These are phyloP conservation scores for Helicosporidium sp. DNA, from an alignment of 139 green algal genomes.

Conservation along the genomic window DNA sequence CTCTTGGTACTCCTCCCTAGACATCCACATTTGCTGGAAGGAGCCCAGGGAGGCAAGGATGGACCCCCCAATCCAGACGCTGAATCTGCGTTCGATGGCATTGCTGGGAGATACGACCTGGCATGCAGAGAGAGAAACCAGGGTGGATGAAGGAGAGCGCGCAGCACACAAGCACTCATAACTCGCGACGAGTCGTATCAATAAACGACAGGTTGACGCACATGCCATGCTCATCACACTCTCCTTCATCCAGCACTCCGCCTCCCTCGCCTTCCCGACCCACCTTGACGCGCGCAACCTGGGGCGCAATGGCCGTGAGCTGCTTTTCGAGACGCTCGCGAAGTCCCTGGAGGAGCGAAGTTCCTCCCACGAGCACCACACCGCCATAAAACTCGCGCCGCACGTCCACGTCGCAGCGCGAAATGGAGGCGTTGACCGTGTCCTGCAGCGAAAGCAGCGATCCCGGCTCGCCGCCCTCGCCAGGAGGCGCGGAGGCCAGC, in stretches of 20 bases:
- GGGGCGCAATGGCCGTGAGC: conserved; percentile 22
- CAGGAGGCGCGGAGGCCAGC: not conserved
- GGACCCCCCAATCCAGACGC: conserved; percentile 72
- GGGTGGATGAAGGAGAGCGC: not conserved
- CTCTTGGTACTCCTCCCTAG: conserved; percentile 77
- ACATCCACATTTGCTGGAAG: conserved; percentile 97
- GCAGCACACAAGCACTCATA: too few relatives aligned
- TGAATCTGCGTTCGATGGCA: conserved; percentile 56
- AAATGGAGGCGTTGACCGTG: conserved; percentile 46
- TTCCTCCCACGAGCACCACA: conserved; percentile 57
- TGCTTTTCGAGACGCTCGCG: conserved; percentile 69
- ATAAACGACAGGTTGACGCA: too few relatives aligned
- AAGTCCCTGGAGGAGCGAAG: conserved; percentile 35
- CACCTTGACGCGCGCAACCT: conserved; percentile 59
- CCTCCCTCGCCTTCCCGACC: not conserved
- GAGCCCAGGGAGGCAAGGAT: conserved; percentile 80
- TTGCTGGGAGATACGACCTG: conserved; percentile 59
- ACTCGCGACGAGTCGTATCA: too few relatives aligned
- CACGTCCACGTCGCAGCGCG: conserved; percentile 62
- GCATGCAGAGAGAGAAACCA: not conserved
- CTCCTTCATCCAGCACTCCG: not conserved
- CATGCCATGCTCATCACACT: not conserved
- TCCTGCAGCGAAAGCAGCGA: conserved; percentile 16
- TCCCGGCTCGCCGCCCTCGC: not conserved
- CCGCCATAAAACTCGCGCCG: conserved; percentile 61